A percentile compares a stretch with the other conserved stretches of the same genome.
These are phyloP conservation scores for Kazachstania viticola DNA, from an alignment of 805 yeast genomes.

Conservation along the genomic window DNA sequence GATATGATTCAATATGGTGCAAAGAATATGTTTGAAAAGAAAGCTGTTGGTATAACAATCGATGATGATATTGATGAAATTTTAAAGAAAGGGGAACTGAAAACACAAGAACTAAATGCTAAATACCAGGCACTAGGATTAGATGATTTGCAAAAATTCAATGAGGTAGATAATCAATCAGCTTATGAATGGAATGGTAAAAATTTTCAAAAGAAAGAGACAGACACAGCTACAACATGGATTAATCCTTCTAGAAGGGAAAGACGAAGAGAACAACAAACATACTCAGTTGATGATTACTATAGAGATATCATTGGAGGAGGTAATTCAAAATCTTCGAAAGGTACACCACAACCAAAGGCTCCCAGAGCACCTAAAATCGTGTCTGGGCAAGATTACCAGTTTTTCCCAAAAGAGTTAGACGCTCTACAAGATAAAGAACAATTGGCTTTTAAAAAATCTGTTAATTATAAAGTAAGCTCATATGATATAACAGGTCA, in stretches of 20 bases:
- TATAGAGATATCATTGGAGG: conserved; percentile 52
- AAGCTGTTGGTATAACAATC: conserved; percentile 21
- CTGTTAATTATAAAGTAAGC: conserved; percentile 46
- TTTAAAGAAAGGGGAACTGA: conserved; percentile 67
- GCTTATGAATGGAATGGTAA: conserved; percentile 98
- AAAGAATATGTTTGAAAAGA: conserved; percentile 62
- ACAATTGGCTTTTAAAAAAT: conserved; percentile 50
- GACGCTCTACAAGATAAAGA: conserved; percentile 48
- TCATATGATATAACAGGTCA: conserved; percentile 47
- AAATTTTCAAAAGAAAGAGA: conserved; percentile 31
- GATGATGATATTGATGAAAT: conserved; percentile 75
- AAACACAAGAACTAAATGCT: conserved; percentile 66
- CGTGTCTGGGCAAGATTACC: conserved; percentile 58
- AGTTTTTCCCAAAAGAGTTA: conserved; percentile 51
- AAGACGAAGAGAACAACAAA: conserved; percentile 68
- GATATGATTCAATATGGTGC: conserved; percentile 74
- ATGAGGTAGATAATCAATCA: conserved; percentile 57
- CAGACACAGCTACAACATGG: conserved; percentile 39
- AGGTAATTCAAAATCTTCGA: conserved; percentile 16
- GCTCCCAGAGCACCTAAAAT: conserved; percentile 51
- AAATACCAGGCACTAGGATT: conserved; percentile 79
- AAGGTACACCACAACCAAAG: conserved; percentile 32
- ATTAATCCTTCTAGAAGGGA: conserved; percentile 49
- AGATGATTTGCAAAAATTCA: conserved; percentile 87
- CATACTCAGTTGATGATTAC: conserved; percentile 65